Base-by-base conservation (phyloP, 2,329 filamentous ascomycete species). In the Fulvia fulva region DNA sequence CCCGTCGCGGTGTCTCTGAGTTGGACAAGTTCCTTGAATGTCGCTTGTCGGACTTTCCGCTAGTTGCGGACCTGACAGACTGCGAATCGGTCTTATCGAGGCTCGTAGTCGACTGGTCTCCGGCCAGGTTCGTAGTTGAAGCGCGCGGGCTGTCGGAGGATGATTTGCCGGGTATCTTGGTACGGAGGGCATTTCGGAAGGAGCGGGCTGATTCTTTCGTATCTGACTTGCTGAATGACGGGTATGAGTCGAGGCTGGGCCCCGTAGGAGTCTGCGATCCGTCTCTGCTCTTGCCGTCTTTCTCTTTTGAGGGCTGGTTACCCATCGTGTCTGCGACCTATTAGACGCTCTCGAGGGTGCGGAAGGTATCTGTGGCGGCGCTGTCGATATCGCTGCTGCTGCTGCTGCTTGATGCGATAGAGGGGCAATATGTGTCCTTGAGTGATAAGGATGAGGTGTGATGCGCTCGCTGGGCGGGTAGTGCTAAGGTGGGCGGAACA, bases 191-290 rank as follows among this genome's bases (percentile, higher is more conserved):
- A 41, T 86, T 88, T 66, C 90, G 86, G 74, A 97, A 87, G 4
- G 92, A 97, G 64, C 91, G 88, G 30, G 88, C 85, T 6, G 91
- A 97, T 65, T 96, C 92, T 73, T 92, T 93, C 26, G 93, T 97
- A 72, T 97, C 93, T 57, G 91, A 91, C 73, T 89, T 88, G 77
- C 87, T 89, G 73, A 97, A 93, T 26, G 93, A 96, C 26, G 92
- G 93, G 74, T 94, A 96, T 28, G 90, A 89, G 74, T 91, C 88
- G 59, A 97, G 79, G 61, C 83, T 80, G 37, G 89, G 85, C 63
- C 77, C 78, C 59, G 75, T 77, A 43, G 78, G 78, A 57, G 76
- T 76, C 41, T 72, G 67, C 46, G 69, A 72, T 59, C 77, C 76
- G 58, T 74, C 75, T 59, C 73, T 74, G 63, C 75, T 75, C 63